Evolutionary conservation across 202 grass and related monocot genomes (phyloP).

Genomic region (Setaria viridis): DNA sequence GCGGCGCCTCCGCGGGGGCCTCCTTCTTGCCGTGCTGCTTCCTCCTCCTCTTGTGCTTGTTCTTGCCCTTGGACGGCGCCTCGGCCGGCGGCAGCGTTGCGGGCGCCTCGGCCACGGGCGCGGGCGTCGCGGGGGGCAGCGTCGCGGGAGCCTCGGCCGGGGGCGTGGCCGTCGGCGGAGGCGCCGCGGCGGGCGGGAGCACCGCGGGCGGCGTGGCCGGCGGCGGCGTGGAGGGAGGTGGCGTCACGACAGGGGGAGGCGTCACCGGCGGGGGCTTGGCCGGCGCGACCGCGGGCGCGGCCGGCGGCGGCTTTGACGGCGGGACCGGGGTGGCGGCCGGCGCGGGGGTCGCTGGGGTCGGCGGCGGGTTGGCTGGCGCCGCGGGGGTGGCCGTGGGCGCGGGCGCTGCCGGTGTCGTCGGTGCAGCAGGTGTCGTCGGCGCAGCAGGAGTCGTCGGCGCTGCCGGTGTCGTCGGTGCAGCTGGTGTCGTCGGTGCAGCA

Average conservation of each 20-base stretch:
- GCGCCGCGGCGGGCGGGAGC: not conserved
- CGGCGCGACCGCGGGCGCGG: conserved; percentile 5
- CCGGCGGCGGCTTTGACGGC: conserved; percentile 5
- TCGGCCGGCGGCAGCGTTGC: conserved; percentile 42
- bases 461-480: not conserved
- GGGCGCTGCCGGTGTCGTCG: conserved; percentile 30
- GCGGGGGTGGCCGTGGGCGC: not conserved
- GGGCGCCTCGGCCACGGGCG: conserved; percentile 32
- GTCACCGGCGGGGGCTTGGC: conserved; percentile 21
- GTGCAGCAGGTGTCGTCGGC: conserved; percentile 26
- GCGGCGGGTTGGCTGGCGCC: conserved; percentile 14
- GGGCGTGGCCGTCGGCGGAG: conserved; percentile 31
- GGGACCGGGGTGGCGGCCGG: not conserved
- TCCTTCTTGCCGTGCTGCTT: conserved; percentile 68
- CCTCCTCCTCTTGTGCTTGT: conserved; percentile 70
- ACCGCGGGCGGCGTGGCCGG: not conserved
- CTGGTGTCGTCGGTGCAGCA: not conserved
- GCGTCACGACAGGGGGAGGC: not conserved
- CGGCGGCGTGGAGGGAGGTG: not conserved
- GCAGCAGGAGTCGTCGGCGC: not conserved
- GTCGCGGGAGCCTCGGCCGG: conserved; percentile 28
- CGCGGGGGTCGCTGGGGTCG: conserved; percentile 28
- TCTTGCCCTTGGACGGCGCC: conserved; percentile 67
- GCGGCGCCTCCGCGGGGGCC: conserved; percentile 61
- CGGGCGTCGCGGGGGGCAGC: conserved; percentile 16